Conservation (phyloP, 495 filamentous ascomycete genomes). For the Entonaema liquescens region DNA sequence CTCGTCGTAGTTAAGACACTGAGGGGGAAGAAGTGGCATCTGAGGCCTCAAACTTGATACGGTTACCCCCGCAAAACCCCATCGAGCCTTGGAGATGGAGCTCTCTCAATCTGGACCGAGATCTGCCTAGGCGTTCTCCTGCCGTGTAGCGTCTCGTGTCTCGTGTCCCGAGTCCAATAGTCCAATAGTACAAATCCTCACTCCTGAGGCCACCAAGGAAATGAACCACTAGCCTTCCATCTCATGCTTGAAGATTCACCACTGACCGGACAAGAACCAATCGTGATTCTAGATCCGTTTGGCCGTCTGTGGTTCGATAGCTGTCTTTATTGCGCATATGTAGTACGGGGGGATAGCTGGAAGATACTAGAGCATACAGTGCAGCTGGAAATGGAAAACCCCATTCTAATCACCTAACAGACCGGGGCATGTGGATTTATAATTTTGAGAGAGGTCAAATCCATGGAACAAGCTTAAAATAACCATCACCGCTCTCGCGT, state of each 20-base stretch:
- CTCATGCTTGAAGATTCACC: constrained; percentile 31
- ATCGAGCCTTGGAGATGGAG: constrained; percentile 29
- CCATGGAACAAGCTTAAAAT: constrained; percentile 20
- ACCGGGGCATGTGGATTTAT: constrained; percentile 13
- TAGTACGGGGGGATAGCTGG: constrained; percentile 4
- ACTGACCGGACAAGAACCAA: constrained; percentile 38
- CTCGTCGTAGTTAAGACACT: constrained; percentile 18
- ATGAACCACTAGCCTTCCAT: constrained; percentile 25
- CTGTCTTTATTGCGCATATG: constrained; percentile 30
- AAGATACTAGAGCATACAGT: constrained; percentile 1
- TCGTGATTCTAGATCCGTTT: constrained; percentile 24
- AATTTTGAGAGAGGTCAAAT: constrained; percentile 18
- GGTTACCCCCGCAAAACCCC: constrained; percentile 39
- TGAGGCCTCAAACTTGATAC: constrained; percentile 34
- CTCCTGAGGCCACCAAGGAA: constrained; percentile 33
- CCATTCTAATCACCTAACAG: constrained; percentile 9
- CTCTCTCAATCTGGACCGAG: constrained; percentile 40
- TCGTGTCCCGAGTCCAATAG: constrained; percentile 26
- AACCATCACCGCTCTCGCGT: constrained; percentile 13
- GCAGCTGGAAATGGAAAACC: constrained; percentile 14
- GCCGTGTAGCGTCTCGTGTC: constrained; percentile 34
- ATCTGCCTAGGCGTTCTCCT: constrained; percentile 42
- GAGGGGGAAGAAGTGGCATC: constrained; percentile 14
- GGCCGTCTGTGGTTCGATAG: constrained; percentile 37
- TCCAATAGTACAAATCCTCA: constrained; percentile 31